Evolutionary conservation across 768 basidiomycete genomes (phyloP).

Genomic region (Tricholoma bakamatsutake): DNA sequence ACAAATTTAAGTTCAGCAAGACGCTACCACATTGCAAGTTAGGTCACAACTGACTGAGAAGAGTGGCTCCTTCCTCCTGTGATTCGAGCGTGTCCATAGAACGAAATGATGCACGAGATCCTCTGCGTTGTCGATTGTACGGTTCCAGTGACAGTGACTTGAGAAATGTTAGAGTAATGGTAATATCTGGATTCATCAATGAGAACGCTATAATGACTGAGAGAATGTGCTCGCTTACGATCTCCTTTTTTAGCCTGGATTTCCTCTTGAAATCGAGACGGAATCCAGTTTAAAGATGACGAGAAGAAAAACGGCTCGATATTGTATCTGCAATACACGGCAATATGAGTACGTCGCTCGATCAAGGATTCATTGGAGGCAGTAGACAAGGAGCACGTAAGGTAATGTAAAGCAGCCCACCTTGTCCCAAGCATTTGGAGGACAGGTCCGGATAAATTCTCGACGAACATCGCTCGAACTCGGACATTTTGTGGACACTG

Average conservation of each 20-base stretch:
- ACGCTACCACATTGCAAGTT: slow-evolving; percentile 3
- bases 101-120: neutral
- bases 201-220: neutral
- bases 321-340: slow-evolving; percentile 32
- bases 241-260: slow-evolving; percentile 35
- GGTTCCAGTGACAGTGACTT: slow-evolving; percentile 29
- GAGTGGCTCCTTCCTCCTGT: slow-evolving; percentile 11
- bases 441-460: slow-evolving; percentile 45
- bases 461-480: slow-evolving; percentile 40
- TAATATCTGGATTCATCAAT: slow-evolving; percentile 40
- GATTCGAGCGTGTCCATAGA: neutral
- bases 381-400: too few species aligned
- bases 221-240: slow-evolving; percentile 31
- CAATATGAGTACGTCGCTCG: neutral
- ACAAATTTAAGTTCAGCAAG: neutral
- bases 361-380: neutral
- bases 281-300: slow-evolving; percentile 62
- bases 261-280: slow-evolving; percentile 56
- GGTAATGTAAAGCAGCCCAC: slow-evolving; percentile 19
- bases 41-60: slow-evolving; percentile 10
- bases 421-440: slow-evolving; percentile 56
- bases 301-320: slow-evolving; percentile 68
- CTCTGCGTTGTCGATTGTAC: neutral
- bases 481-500: slow-evolving; percentile 31
- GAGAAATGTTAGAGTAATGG: slow-evolving; percentile 49